These are phyloP conservation scores for Neurospora sp. DNA, from an alignment of 495 filamentous ascomycete genomes.

Conservation along the genomic window DNA sequence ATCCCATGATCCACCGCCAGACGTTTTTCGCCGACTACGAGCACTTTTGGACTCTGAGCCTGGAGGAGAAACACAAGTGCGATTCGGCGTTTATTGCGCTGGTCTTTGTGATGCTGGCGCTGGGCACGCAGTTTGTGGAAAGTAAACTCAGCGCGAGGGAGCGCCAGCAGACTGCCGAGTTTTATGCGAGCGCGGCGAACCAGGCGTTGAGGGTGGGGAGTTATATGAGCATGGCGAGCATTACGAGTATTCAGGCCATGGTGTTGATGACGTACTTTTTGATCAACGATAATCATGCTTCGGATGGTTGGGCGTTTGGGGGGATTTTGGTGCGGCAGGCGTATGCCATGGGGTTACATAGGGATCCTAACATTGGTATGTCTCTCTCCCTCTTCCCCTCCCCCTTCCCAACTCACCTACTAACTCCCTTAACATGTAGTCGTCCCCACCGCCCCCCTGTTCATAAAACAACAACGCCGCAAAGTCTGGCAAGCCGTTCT, in stretches of 20 bases:
- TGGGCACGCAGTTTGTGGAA: constrained; percentile 63
- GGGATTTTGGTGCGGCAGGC: constrained; percentile 61
- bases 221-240: constrained; percentile 56
- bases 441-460: constrained; percentile 42
- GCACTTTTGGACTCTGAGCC: constrained; percentile 51
- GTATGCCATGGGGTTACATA: constrained; percentile 66
- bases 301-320: constrained; percentile 66
- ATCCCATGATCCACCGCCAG: constrained; percentile 59
- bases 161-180: constrained; percentile 60
- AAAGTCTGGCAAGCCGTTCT: constrained; percentile 69
- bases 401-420: too few species aligned
- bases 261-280: constrained; percentile 64
- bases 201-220: constrained; percentile 58
- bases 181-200: constrained; percentile 63
- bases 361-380: constrained; percentile 57
- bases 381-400: neutral
- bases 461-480: constrained; percentile 59
- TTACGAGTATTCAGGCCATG: constrained; percentile 64
- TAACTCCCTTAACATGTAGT: constrained; percentile 17
- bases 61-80: constrained; percentile 36
- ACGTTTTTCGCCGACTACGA: constrained; percentile 63
- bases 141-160: constrained; percentile 40
- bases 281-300: constrained; percentile 69
- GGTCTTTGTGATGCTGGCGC: constrained; percentile 57
- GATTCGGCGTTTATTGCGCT: constrained; percentile 55